Evolutionary conservation across 176 grass and related monocot genomes (phyloP).

Genomic region (Zoysia pacifica): DNA sequence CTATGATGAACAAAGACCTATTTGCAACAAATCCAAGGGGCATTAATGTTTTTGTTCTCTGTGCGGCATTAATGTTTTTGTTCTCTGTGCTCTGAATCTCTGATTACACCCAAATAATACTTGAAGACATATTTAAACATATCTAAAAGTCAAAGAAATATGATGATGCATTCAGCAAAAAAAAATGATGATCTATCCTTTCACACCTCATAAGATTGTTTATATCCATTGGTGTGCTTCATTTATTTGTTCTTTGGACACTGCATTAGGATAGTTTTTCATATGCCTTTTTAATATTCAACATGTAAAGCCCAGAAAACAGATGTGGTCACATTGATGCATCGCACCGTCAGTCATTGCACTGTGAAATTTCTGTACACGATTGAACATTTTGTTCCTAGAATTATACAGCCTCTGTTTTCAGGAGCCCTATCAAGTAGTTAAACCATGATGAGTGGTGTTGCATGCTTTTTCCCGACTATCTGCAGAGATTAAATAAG

Average conservation of each 20-base stretch:
- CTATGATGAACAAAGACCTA: no score
- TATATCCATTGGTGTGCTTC: constrained; percentile 8
- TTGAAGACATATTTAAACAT: neutral
- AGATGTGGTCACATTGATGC: neutral
- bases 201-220: neutral
- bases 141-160: neutral
- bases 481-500: constrained; percentile 78
- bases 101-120: neutral
- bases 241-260: neutral
- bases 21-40: no score
- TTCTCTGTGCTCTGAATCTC: no score
- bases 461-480: constrained; percentile 35
- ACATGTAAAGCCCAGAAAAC: constrained; percentile 13
- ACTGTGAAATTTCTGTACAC: neutral
- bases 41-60: no score
- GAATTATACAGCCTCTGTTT: neutral
- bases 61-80: no score
- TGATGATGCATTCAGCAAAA: neutral
- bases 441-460: constrained; percentile 9
- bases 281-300: constrained; percentile 3
- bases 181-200: constrained; percentile 4
- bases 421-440: neutral
- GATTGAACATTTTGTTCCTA: neutral
- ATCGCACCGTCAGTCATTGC: neutral
- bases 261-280: constrained; percentile 11